Evolutionary conservation across 495 filamentous ascomycete species (phyloP).

Genomic region (Cercophora newfieldiana): DNA sequence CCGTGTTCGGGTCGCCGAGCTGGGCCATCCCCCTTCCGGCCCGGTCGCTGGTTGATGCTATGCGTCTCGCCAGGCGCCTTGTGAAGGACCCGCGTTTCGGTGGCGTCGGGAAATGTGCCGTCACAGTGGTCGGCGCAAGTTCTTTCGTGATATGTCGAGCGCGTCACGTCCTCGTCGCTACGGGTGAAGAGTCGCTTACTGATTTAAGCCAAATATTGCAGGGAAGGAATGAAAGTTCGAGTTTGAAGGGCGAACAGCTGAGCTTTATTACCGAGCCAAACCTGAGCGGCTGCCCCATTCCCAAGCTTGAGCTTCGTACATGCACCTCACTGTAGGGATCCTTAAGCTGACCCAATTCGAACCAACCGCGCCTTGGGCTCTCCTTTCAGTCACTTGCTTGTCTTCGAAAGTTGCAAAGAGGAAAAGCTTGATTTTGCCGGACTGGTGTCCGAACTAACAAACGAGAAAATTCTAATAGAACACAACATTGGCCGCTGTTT

Average conservation of each 20-base stretch:
- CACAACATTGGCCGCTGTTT: too few relatives aligned
- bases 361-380: too few relatives aligned
- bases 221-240: not conserved
- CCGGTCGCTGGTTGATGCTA: too few relatives aligned
- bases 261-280: not conserved
- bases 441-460: too few relatives aligned
- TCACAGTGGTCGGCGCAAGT: constrained; percentile 5
- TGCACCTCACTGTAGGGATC: too few relatives aligned
- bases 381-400: not conserved
- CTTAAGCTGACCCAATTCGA: constrained; percentile 51
- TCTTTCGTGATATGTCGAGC: not conserved
- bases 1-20: not conserved
- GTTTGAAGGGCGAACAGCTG: not conserved
- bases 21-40: not conserved
- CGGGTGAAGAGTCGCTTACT: not conserved
- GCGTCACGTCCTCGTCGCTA: not conserved
- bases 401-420: not conserved
- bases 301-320: not conserved
- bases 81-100: not conserved
- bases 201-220: not conserved
- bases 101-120: not conserved
- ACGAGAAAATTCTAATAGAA: too few relatives aligned
- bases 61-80: constrained; percentile 4
- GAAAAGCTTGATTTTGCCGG: too few relatives aligned
- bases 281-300: not conserved